Conservation (phyloP, 768 basidiomycete species). For the Boletus rubescentipes region DNA sequence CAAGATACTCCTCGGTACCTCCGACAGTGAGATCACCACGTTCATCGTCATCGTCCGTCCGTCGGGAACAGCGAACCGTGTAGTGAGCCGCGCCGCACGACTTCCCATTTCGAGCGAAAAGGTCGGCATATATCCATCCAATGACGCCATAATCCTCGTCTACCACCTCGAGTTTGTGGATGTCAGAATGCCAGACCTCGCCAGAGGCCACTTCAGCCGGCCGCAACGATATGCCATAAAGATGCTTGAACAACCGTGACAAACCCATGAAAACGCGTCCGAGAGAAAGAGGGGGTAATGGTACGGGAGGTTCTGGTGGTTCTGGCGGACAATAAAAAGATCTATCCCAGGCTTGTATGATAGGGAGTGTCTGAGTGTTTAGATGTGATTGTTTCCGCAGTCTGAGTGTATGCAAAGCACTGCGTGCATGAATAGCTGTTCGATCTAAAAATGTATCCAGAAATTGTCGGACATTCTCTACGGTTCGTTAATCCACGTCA, state of each 20-base stretch:
- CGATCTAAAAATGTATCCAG: slow-evolving; percentile 77
- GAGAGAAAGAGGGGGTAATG: slow-evolving; percentile 74
- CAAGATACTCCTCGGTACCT: slow-evolving; percentile 42
- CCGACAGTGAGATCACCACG: slow-evolving; percentile 51
- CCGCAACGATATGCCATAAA: slow-evolving; percentile 86
- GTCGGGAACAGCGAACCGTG: slow-evolving; percentile 90
- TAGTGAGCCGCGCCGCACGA: slow-evolving; percentile 94
- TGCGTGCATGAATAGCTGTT: slow-evolving; percentile 73
- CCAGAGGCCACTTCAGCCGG: slow-evolving; percentile 66
- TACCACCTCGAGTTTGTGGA: slow-evolving; percentile 90
- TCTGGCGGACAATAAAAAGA: slow-evolving; percentile 89
- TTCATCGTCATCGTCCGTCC: slow-evolving; percentile 90
- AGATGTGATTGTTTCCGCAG: slow-evolving; percentile 76
- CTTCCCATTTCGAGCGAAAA: slow-evolving; percentile 84
- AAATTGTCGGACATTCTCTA: slow-evolving; percentile 87
- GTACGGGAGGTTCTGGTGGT: slow-evolving; percentile 69
- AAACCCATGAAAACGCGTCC: slow-evolving; percentile 92
- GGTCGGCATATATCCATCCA: slow-evolving; percentile 94
- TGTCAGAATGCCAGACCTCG: slow-evolving; percentile 87
- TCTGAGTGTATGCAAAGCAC: slow-evolving; percentile 66
- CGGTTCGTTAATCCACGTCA: slow-evolving; percentile 1
- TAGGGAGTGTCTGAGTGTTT: slow-evolving; percentile 52
- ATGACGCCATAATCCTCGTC: slow-evolving; percentile 85
- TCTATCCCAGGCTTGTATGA: slow-evolving; percentile 94
- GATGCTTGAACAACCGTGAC: slow-evolving; percentile 80